Conservation (phyloP, 805 yeast genomes). For the Ogataea pilisensis region DNA sequence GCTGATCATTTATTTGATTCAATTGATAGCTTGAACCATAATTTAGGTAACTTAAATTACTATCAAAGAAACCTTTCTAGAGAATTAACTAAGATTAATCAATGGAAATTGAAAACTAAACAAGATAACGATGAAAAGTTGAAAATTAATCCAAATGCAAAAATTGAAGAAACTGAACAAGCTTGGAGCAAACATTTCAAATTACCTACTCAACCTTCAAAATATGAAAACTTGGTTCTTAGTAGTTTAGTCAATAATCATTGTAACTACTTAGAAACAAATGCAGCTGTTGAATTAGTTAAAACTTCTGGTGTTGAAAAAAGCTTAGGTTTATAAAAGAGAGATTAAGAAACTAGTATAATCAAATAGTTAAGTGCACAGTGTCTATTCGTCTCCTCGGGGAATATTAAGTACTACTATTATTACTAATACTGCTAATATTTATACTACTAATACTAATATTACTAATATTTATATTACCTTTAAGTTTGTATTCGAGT, state of each 20-base stretch:
- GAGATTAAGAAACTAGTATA: background rate
- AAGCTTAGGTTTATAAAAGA: slow-evolving; percentile 36
- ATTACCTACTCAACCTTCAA: slow-evolving; percentile 70
- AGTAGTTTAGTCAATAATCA: slow-evolving; percentile 66
- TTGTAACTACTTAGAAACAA: slow-evolving; percentile 67
- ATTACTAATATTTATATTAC: too few species aligned
- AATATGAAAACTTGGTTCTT: slow-evolving; percentile 66
- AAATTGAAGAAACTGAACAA: slow-evolving; percentile 48
- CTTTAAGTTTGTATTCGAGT: too few species aligned
- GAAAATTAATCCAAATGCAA: slow-evolving; percentile 48
- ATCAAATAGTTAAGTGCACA: too few species aligned
- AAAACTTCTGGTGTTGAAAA: slow-evolving; percentile 58
- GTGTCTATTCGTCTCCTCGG: too few species aligned
- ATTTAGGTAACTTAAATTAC: slow-evolving; percentile 75
- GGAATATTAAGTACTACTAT: too few species aligned
- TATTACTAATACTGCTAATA: too few species aligned
- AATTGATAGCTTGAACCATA: slow-evolving; percentile 71
- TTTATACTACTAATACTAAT: too few species aligned
- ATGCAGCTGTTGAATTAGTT: slow-evolving; percentile 61
- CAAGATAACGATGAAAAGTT: slow-evolving; percentile 60
- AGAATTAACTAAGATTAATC: slow-evolving; percentile 63
- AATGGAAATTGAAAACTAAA: slow-evolving; percentile 70
- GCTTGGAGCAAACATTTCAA: slow-evolving; percentile 60
- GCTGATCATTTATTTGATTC: slow-evolving; percentile 65
- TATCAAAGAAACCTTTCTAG: slow-evolving; percentile 73